Conservation (phyloP, 1,284 basidiomycete species). For the Tilletia indica region DNA sequence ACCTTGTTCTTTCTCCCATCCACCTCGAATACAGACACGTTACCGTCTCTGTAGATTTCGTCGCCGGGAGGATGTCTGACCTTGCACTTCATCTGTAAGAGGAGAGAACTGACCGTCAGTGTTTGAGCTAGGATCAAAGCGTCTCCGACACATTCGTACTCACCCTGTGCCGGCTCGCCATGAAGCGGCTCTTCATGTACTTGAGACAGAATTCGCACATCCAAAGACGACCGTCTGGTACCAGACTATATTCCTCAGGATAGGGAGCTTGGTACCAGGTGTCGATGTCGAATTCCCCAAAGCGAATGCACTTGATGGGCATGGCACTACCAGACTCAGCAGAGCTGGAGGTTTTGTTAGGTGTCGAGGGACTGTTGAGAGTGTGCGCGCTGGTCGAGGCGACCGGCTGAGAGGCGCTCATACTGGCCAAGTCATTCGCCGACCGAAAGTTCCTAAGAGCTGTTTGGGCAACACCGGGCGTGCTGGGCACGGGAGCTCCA, state of each 20-base stretch:
- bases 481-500: slow-evolving; percentile 9
- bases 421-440: slow-evolving; percentile 20
- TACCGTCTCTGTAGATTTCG: slow-evolving; percentile 91
- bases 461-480: neutral
- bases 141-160: neutral
- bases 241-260: slow-evolving; percentile 91
- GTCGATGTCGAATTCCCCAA: slow-evolving; percentile 91
- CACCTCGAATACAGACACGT: slow-evolving; percentile 91
- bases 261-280: slow-evolving; percentile 99
- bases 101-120: neutral
- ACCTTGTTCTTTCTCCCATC: slow-evolving; percentile 94
- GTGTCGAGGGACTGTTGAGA: neutral
- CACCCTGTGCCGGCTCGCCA: slow-evolving; percentile 80
- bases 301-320: slow-evolving; percentile 66
- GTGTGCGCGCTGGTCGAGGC: slow-evolving; percentile 15
- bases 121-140: neutral
- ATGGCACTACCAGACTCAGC: slow-evolving; percentile 47
- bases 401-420: neutral
- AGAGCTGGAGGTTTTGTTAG: slow-evolving; percentile 19
- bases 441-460: slow-evolving; percentile 14
- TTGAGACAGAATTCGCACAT: slow-evolving; percentile 98
- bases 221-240: slow-evolving; percentile 90
- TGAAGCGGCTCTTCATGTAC: slow-evolving; percentile 95
- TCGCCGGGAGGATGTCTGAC: slow-evolving; percentile 92
- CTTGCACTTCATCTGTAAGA: slow-evolving; percentile 73